Evolutionary conservation across 225 moss, liverwort and hornwort species (phyloP), one percentile per base, ranked within the genome.

Genomic region (Pseudisothecium myosuroides): DNA sequence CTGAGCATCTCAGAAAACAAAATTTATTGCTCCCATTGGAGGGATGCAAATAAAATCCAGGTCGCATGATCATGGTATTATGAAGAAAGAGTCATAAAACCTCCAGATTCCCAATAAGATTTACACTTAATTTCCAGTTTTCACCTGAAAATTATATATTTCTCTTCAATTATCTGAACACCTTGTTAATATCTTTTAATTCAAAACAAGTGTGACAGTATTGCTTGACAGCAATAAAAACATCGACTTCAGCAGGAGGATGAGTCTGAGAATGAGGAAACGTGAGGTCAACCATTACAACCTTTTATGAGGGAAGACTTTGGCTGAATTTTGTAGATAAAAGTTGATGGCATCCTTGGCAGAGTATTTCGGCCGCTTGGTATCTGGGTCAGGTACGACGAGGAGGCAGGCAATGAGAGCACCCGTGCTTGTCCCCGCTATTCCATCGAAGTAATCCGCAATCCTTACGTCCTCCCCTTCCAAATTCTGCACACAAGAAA

Each of bases 381-480:
- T 89, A 66, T 52, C 37, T 15, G 92, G 80, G 64, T 94, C 91
- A 45, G 87, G 91, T 28, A 79, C 72, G 23, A 88, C 91, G 43
- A 91, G 81, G 65, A 91, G 87, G 60, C 89, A 90, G 26, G 93
- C 92, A 16, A 87, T 72, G 21, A 91, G 76, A 29, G 73, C 86
- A 83, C 92, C 88, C 15, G 88, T 91, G 82, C 91, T 92, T 88
- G 89, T 80, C 67, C 88, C 91, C 9, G 84, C 88, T 55, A 92
- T 88, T 37, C 69, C 50, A 80, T 92, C 91, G 64, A 94, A 90
- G 75, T 88, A 92, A 67, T 91, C 91, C 47, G 83, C 88, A 81
- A 91, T 87, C 87, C 91, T 87, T 11, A 58, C 91, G 55, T 81
- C 66, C 50, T 83, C 58, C 31, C 91, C 92, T 55, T 91, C 89